Base-by-base conservation (phyloP, 495 filamentous ascomycete genomes). In the Oleoguttula mirabilis region DNA sequence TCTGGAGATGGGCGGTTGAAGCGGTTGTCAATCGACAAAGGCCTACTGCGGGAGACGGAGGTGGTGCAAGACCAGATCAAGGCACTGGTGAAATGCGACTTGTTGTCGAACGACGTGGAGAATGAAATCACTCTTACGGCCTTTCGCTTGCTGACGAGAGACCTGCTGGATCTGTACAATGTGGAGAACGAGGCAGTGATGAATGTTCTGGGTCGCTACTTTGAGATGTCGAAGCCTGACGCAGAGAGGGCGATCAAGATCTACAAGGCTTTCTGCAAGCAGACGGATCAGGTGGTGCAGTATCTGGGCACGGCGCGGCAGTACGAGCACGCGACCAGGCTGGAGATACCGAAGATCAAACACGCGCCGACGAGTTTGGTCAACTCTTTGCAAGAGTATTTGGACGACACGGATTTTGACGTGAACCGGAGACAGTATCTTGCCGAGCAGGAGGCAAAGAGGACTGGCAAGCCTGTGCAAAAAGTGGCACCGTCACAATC, bases 141-240 rank as follows among this genome's bases (percentile, higher is more conserved):
- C n/a, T 99, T 99, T 51, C 72, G 90, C 47, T 68, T 99, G 55
- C 64, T 99, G 30, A 90, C 92, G 8, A 69, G 90, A 53, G 90
- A 99, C 59, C 71, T 99, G 20, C 63, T 99, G 41, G 81, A 79
- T 4, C 68, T 99, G 31, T 99, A 93, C 61, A 84, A 90, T 48
- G 84, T 93, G 25, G 79, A 95, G 69, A 99, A 99, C 51, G 88
- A 96, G 64, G 90, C 82, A 17, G 88, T 92, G 51, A 96, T 99
- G 65, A 99, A 93, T 61, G 84, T 99, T 45, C 71, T 99, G 39
- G 85, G 90, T 90, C 88, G 92, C 57, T 99, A 93, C 59, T 96
- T 99, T 51, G 90, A 99, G 63, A 88, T 99, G 84, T 94, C 92
- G 39, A 80, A 79, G 41, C 74, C 80, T 25, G 92, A 99, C 62